phyloP scores from a whole-genome alignment of 768 basidiomycete genomes.

The Suillus tomentosus region DNA sequence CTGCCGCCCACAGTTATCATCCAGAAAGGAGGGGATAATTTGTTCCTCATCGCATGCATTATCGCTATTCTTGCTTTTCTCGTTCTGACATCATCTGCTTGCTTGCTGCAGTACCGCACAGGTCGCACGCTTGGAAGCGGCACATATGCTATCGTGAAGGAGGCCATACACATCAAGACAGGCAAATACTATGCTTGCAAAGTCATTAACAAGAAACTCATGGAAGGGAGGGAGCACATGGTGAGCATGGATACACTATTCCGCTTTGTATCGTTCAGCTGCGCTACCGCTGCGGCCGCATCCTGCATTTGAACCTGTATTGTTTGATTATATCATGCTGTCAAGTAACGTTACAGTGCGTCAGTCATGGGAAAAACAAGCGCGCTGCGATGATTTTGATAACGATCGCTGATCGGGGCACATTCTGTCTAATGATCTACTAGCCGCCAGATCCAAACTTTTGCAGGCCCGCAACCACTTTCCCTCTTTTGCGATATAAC shows the following conservation, averaged over 20 bases:
- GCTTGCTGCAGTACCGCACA: conserved; percentile 67
- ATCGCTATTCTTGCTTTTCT: conserved; percentile 13
- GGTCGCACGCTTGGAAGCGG: conserved; percentile 89
- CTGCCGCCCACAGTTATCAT: not conserved
- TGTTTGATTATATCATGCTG: not conserved
- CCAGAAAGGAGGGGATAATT: conserved; percentile 8
- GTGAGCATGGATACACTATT: conserved; percentile 44
- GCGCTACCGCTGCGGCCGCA: not conserved
- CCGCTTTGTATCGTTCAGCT: not conserved
- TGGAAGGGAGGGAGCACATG: conserved; percentile 98
- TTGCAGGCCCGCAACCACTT: not conserved
- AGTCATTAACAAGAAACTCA: conserved; percentile 98
- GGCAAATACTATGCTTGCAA: conserved; percentile 97
- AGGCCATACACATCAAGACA: conserved; percentile 92
- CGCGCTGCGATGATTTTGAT: conserved; percentile 15
- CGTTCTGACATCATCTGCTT: conserved; percentile 5
- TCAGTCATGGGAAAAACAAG: conserved; percentile 10
- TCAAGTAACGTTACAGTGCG: conserved; percentile 6
- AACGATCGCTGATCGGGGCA: conserved; percentile 19
- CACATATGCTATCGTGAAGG: conserved; percentile 94
- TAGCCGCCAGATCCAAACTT: not conserved
- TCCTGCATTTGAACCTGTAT: not conserved
- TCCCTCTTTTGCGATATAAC: conserved; percentile 18
- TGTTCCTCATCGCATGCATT: not conserved
- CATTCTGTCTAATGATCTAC: not conserved